Evolutionary conservation across 441 rosid species (phyloP), one percentile per base, ranked within the genome.

Genomic region (Populus hybrid): DNA sequence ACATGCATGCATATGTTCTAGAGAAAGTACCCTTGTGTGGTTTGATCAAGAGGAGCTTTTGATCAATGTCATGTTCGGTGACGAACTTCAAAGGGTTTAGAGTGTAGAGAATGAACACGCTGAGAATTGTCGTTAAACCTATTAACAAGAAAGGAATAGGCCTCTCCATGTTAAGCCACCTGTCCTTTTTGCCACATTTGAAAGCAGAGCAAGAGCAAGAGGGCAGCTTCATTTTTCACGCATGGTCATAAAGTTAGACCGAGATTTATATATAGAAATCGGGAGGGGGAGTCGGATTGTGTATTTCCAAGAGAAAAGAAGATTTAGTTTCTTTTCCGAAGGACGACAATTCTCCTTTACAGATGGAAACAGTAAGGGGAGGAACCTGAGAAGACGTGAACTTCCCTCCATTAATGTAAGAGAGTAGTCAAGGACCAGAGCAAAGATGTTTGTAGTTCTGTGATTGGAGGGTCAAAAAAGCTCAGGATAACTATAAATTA

Each of bases 81-180:
- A 83, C 35, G 73, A 78, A 30, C 23, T 72, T 84, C 6, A 87
- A 84, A 79, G 88, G 89, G 82, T 76, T 83, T n/a, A 84, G 87
- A 75, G 84, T 85, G 76, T 79, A 83, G 61, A 90, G 76, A 61
- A 89, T 77, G 85, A 89, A 81, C 74, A 81, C 38, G 73, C 82
- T 82, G 85, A 89, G 84, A 69, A 89, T 73, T 72, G 84, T 64
- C 46, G 88, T 85, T 7, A 85, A 74, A 19, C 78, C 81, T 1
- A 87, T 11, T 24, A 87, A 70, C 59, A 88, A 76, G 14, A 89
- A 84, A 70, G 88, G 86, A 14, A 75, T 63, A 4, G 77, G 34
- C 78, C 77, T 88, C 18, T 80, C 78, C 81, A 63, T 79, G 71
- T 73, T 78, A 5, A 75, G 70, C 74, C 89, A 86, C 83, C 80